Percentiles rank a stretch among this genome's conserved stretches.
phyloP scores from a whole-genome alignment of 2,329 filamentous ascomycete genomes.

The Epichloe sp. region DNA sequence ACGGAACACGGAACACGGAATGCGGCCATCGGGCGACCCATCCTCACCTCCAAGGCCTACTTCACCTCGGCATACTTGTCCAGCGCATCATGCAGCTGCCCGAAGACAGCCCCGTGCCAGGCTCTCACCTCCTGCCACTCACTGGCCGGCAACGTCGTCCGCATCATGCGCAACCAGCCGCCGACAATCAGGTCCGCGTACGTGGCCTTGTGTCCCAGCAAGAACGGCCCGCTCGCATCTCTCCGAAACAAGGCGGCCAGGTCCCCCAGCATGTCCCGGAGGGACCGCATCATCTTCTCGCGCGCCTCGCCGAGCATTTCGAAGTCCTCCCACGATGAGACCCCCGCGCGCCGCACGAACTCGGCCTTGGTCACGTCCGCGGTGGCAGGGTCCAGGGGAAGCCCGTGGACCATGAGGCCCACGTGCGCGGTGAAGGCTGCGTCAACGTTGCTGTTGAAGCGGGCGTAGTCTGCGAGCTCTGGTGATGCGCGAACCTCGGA shows the following conservation, averaged over 20 bases:
- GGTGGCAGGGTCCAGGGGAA: constrained; percentile 39
- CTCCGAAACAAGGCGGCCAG: constrained; percentile 27
- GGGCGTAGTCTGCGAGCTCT: constrained; percentile 11
- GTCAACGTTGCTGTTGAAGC: constrained; percentile 43
- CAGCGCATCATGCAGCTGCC: constrained; percentile 32
- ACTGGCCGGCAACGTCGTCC: constrained; percentile 21
- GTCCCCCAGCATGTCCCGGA: constrained; percentile 26
- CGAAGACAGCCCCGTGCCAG: constrained; percentile 41
- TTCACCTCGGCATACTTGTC: constrained; percentile 18
- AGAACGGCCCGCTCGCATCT: constrained; percentile 31
- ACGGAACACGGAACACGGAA: no score
- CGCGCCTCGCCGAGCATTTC: constrained; percentile 24
- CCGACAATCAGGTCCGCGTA: constrained; percentile 47
- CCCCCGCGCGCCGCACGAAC: constrained; percentile 33
- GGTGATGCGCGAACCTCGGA: constrained; percentile 16
- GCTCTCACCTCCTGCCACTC: constrained; percentile 34
- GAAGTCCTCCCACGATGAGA: constrained; percentile 32
- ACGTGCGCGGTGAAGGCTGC: constrained; percentile 35
- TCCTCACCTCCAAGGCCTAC: not conserved
- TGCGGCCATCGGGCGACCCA: no score
- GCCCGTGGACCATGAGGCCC: constrained; percentile 22
- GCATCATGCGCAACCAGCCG: constrained; percentile 38
- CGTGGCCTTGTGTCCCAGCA: constrained; percentile 29
- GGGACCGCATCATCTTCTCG: constrained; percentile 22
- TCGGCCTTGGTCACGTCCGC: constrained; percentile 30